A percentile compares a stretch with the other conserved stretches of the same genome.
These are phyloP conservation scores for Zasmidium cellare DNA, from an alignment of 2,329 filamentous ascomycete genomes.

Conservation along the genomic window DNA sequence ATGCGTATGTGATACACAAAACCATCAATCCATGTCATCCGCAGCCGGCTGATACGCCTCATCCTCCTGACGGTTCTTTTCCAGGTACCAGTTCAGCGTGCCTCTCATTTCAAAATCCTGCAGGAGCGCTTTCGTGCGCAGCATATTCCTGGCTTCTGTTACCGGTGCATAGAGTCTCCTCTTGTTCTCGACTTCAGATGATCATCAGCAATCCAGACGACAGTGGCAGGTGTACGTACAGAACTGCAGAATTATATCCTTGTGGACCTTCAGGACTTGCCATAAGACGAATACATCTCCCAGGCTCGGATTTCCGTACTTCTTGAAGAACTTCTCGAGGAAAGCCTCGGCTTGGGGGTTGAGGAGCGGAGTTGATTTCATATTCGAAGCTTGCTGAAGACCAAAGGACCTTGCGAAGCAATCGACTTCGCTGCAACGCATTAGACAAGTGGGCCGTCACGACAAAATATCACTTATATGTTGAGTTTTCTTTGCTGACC, in stretches of 20 bases:
- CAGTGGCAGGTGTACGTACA: conserved; percentile 25
- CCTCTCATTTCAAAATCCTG: conserved; percentile 2
- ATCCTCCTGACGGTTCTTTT: not conserved
- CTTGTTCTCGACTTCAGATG: conserved; percentile 3
- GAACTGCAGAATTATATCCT: conserved; percentile 10
- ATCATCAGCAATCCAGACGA: no score
- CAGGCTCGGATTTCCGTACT: conserved; percentile 11
- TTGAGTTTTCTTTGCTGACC: conserved; percentile 3
- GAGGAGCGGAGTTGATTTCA: not conserved
- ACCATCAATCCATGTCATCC: no score
- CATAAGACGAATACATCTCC: conserved; percentile 16
- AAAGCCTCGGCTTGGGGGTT: conserved; percentile 11
- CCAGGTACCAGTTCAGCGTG: not conserved
- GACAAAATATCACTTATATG: not conserved
- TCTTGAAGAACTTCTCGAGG: conserved; percentile 13
- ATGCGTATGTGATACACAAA: no score
- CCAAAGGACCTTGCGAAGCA: conserved; percentile 5
- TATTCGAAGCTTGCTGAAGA: not conserved
- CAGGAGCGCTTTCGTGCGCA: conserved; percentile 2
- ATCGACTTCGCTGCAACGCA: conserved; percentile 7
- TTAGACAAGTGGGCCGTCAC: not conserved
- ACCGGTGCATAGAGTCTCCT: not conserved
- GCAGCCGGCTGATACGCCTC: not conserved
- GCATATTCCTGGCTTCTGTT: not conserved
- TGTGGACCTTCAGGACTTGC: conserved; percentile 4